A percentile compares a stretch with the other conserved stretches of the same genome.
Conservation (phyloP, 352 stramenopile genomes). For the Pythium scleroteichum region DNA sequence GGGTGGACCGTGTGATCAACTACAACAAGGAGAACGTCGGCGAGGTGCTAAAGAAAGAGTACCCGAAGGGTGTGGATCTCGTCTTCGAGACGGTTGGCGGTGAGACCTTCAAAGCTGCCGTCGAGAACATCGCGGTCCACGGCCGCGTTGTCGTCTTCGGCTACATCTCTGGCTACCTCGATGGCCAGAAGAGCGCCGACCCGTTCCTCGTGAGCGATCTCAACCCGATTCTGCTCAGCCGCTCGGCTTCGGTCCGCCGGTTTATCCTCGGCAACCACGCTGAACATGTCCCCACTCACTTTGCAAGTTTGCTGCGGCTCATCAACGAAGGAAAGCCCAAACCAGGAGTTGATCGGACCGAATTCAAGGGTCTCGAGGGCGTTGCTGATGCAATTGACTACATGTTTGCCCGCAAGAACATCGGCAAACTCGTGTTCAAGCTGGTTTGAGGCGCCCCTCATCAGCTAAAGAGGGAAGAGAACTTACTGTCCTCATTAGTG, state of each 20-base stretch:
- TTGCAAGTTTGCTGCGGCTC: constrained; percentile 49
- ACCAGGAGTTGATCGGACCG: constrained; percentile 44
- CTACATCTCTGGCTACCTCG: constrained; percentile 50
- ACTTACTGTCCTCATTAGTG: background rate
- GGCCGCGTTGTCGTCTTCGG: constrained; percentile 67
- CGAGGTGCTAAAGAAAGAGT: constrained; percentile 65
- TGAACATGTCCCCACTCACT: constrained; percentile 39
- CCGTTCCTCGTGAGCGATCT: constrained; percentile 19
- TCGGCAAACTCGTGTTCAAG: constrained; percentile 82
- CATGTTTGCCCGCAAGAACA: constrained; percentile 79
- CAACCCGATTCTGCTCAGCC: constrained; percentile 28
- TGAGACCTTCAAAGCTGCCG: constrained; percentile 47
- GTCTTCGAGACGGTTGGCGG: constrained; percentile 69
- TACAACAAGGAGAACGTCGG: constrained; percentile 76
- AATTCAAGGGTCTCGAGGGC: constrained; percentile 59
- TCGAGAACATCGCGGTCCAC: constrained; percentile 58
- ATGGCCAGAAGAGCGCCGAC: constrained; percentile 25
- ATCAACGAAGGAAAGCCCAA: constrained; percentile 54
- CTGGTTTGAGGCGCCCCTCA: constrained; percentile 44
- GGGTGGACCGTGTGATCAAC: constrained; percentile 81
- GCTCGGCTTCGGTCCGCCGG: constrained; percentile 41
- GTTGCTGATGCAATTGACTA: constrained; percentile 68
- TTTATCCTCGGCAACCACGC: constrained; percentile 42
- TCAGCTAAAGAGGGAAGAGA: background rate
- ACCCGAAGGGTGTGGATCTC: constrained; percentile 65